Evolutionary conservation across 225 moss, liverwort and hornwort species (phyloP), one percentile per base, ranked within the genome.

Genomic region (Takakia lepidozioides): DNA sequence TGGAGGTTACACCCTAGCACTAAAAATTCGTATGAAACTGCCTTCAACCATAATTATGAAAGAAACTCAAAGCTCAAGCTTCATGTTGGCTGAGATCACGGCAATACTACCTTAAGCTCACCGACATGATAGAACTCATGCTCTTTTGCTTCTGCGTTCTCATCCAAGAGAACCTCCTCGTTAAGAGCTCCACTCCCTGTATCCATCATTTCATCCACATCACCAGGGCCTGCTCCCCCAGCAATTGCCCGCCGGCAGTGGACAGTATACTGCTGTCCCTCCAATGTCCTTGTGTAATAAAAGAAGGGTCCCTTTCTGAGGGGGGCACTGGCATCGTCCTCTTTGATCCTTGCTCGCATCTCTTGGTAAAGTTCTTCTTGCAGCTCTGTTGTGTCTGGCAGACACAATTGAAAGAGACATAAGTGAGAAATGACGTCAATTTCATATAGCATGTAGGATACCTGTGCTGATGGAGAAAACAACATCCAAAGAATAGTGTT

Each of bases 271-370:
- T 95, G 93, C 58, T 80, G 75, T 43, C 93, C 86, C 42, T 80
- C 54, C 62, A 86, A 57, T 57, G 81, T 76, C 34, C 62, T 84
- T 20, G 43, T 57, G 57, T 84, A 89, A 55, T 90, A 95, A 45
- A 82, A 95, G 27, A 61, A 95, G 38, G 84, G 67, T 18, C 89
- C 93, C 28, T 75, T 58, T 64, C 88, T 82, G 37, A 74, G 48
- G 17, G 89, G 89, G 55, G 67, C 75, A 48, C 61, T 48, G 26
- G 14, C 29, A 43, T 95, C 89, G 36, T 81, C 89, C 61, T 95
- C 89, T 64, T 89, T 81, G 40, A 86, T 89, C 61, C 81, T 81
- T 45, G 62, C 68, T 35, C 89, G 79, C 74, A 95, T 95, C 66
- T 89, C 89, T 62, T 86, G 71, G 48, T 84, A 89, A 41, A 95